phyloP scores from a whole-genome alignment of 768 basidiomycete genomes.

The Leccinum disarticulatum region DNA sequence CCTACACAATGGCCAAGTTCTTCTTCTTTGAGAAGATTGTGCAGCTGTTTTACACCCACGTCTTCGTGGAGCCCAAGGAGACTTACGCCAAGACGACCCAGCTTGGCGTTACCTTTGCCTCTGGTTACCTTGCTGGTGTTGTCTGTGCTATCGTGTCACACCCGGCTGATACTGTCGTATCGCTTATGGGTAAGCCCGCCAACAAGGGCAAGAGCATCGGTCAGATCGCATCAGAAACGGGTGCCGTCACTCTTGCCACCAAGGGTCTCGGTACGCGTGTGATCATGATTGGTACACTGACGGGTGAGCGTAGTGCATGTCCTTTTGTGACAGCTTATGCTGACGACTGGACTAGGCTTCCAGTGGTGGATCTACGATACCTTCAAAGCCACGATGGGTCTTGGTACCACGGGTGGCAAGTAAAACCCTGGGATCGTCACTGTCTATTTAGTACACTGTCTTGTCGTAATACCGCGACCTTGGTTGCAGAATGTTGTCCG shows the following conservation, averaged over 20 bases:
- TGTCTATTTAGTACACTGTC: neutral
- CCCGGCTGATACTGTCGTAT: conserved; percentile 91
- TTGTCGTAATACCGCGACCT: conserved; percentile 7
- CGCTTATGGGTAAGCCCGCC: conserved; percentile 85
- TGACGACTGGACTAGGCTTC: conserved; percentile 54
- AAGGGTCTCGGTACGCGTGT: conserved; percentile 88
- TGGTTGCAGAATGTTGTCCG: neutral
- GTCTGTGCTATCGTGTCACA: conserved; percentile 95
- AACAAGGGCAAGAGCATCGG: conserved; percentile 82
- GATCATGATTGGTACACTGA: conserved; percentile 71
- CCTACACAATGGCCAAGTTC: conserved; percentile 99
- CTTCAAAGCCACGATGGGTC: conserved; percentile 80
- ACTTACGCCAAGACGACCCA: conserved; percentile 79
- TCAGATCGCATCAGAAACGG: conserved; percentile 68
- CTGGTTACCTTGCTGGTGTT: conserved; percentile 94
- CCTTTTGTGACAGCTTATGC: neutral
- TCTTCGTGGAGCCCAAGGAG: conserved; percentile 78
- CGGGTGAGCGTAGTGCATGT: conserved; percentile 29
- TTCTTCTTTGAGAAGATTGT: conserved; percentile 93
- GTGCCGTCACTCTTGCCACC: conserved; percentile 62
- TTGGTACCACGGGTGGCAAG: conserved; percentile 87
- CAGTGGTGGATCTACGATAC: conserved; percentile 93
- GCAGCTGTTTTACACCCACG: conserved; percentile 82
- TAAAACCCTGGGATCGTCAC: conserved; percentile 36
- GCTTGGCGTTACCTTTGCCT: conserved; percentile 84